Conservation (phyloP, 495 filamentous ascomycete genomes). For the Durotheca rogersii region DNA sequence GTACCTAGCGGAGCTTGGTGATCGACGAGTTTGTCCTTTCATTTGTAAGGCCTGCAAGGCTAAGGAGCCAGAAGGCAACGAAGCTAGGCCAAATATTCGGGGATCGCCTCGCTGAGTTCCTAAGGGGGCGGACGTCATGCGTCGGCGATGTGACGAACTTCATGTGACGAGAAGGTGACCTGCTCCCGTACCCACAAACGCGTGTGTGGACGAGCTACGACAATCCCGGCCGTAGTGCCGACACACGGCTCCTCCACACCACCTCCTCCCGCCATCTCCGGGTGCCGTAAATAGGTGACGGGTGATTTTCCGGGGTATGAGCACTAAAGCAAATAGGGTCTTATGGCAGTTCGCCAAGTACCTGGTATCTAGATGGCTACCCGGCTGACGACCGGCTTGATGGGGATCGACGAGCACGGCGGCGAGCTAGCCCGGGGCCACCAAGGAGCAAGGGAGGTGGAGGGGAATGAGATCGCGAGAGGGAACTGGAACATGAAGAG, state of each 20-base stretch:
- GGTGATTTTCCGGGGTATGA: background rate
- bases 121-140: constrained; percentile 23
- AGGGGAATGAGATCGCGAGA: background rate
- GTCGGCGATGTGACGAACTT: constrained; percentile 26
- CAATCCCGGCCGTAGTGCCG: constrained; percentile 3
- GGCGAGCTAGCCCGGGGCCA: no score
- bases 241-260: constrained; percentile 20
- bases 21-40: constrained; percentile 1
- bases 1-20: constrained; percentile 21
- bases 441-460: background rate
- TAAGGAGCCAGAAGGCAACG: background rate
- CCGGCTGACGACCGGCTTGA: no score
- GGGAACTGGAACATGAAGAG: constrained; percentile 18
- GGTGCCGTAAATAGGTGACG: background rate
- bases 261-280: background rate
- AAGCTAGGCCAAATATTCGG: constrained; percentile 1
- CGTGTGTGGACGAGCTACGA: no score
- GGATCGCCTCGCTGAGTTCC: constrained; percentile 1
- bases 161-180: constrained; percentile 21
- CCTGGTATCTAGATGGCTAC: no score
- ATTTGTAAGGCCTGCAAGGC: background rate
- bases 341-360: background rate
- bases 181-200: background rate
- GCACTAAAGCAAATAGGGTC: constrained; percentile 2
- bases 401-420: no score